phyloP scores from a whole-genome alignment of 1,284 basidiomycete genomes.

The Athelia psychrophila region DNA sequence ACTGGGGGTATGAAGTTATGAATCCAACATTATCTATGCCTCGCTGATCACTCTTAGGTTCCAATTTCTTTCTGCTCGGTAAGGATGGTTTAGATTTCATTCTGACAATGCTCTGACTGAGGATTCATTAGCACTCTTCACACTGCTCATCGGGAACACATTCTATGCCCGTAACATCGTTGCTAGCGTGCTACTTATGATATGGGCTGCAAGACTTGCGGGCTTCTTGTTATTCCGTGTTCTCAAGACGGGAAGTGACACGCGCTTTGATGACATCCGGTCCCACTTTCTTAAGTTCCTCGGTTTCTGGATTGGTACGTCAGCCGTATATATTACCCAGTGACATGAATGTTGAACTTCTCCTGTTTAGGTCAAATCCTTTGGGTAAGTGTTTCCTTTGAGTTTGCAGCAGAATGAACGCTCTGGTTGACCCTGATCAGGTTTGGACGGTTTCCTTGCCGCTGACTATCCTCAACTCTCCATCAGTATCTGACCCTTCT shows the following conservation, averaged over 20 bases:
- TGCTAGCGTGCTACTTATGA: slow-evolving; percentile 56
- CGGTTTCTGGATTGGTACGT: slow-evolving; percentile 56
- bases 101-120: too few relatives aligned
- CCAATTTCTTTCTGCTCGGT: slow-evolving; percentile 68
- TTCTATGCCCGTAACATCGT: slow-evolving; percentile 60
- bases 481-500: slow-evolving; percentile 49
- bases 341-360: slow-evolving; percentile 9
- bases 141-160: slow-evolving; percentile 49
- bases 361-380: slow-evolving; percentile 45
- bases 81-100: slow-evolving; percentile 5
- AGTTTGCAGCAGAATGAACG: background rate
- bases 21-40: background rate
- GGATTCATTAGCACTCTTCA: slow-evolving; percentile 44
- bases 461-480: slow-evolving; percentile 66
- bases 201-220: slow-evolving; percentile 59
- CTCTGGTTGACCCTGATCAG: slow-evolving; percentile 28
- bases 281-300: slow-evolving; percentile 67
- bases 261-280: slow-evolving; percentile 65
- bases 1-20: slow-evolving; percentile 45
- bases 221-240: slow-evolving; percentile 69
- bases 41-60: slow-evolving; percentile 34
- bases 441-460: slow-evolving; percentile 71
- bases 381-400: slow-evolving; percentile 36
- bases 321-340: background rate
- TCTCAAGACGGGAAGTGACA: slow-evolving; percentile 62